Conservation (phyloP, 495 filamentous ascomycete genomes). For the Xylona heveae region DNA sequence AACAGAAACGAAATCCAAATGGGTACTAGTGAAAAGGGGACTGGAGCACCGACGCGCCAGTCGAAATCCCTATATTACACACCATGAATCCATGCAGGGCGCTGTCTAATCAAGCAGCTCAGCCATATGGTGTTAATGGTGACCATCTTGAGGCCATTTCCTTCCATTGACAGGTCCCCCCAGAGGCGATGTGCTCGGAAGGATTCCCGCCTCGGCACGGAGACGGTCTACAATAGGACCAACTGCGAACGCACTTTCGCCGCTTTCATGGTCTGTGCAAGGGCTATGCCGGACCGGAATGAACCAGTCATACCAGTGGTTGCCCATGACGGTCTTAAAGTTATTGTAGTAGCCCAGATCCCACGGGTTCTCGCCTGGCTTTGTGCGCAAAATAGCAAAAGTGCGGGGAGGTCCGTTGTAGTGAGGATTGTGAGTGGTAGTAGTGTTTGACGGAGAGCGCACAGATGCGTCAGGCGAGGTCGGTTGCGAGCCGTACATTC, state of each 20-base stretch:
- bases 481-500: neutral
- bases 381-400: conserved; percentile 55
- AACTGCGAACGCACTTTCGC: conserved; percentile 23
- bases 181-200: neutral
- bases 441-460: conserved; percentile 6
- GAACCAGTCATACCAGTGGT: conserved; percentile 46
- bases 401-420: conserved; percentile 23
- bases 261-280: conserved; percentile 27
- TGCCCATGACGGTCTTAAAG: conserved; percentile 55
- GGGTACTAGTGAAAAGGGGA: too few relatives aligned
- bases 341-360: conserved; percentile 44
- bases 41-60: too few relatives aligned
- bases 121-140: too few relatives aligned
- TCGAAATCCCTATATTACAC: too few relatives aligned
- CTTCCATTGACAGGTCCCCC: too few relatives aligned
- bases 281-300: conserved; percentile 48
- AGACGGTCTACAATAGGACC: conserved; percentile 30
- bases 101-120: too few relatives aligned
- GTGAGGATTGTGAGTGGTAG: conserved; percentile 3
- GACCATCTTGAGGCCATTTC: too few relatives aligned
- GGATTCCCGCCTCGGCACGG: conserved; percentile 17
- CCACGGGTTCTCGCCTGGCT: conserved; percentile 62
- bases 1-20: too few relatives aligned
- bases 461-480: neutral
- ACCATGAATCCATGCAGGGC: too few relatives aligned